Evolutionary conservation across 148 eudicot species (phyloP).

Genomic region (Beta vulgaris): DNA sequence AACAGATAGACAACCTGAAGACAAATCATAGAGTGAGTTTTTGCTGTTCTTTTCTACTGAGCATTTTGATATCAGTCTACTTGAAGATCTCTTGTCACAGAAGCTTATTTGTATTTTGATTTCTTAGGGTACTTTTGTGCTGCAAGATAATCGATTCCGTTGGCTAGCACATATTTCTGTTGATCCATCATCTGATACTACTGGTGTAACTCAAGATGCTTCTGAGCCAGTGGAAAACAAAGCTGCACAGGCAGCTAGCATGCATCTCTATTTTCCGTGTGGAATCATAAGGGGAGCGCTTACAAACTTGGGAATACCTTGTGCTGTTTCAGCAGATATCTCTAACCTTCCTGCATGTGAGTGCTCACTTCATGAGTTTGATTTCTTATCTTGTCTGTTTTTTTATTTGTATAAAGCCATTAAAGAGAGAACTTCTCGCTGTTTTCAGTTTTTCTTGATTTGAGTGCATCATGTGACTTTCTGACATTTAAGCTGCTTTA

Average conservation of each 20-base stretch:
- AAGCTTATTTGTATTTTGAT: slow-evolving; percentile 14
- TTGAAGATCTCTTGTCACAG: neutral
- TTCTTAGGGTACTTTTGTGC: slow-evolving; percentile 85
- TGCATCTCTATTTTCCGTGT: slow-evolving; percentile 99
- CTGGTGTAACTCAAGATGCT: slow-evolving; percentile 55
- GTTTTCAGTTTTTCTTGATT: neutral
- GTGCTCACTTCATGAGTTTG: slow-evolving; percentile 21
- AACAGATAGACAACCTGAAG: slow-evolving; percentile 95
- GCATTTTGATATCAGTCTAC: slow-evolving; percentile 2
- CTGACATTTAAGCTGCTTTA: neutral
- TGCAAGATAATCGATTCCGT: slow-evolving; percentile 88
- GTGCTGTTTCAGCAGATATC: slow-evolving; percentile 99
- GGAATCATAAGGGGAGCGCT: slow-evolving; percentile 98
- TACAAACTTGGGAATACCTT: slow-evolving; percentile 91
- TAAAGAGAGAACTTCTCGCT: neutral
- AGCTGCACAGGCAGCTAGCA: slow-evolving; percentile 79
- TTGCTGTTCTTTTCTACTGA: neutral
- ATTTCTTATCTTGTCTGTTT: neutral
- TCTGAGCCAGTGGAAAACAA: slow-evolving; percentile 61
- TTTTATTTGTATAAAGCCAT: neutral
- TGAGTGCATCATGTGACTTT: neutral
- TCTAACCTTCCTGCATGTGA: slow-evolving; percentile 97
- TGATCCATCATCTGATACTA: slow-evolving; percentile 51
- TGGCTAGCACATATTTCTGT: slow-evolving; percentile 81
- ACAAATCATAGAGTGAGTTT: slow-evolving; percentile 86